Percentiles rank a stretch among this genome's conserved stretches.
Evolutionary conservation across 768 basidiomycete genomes (phyloP).

Genomic region (Boletus sp.): DNA sequence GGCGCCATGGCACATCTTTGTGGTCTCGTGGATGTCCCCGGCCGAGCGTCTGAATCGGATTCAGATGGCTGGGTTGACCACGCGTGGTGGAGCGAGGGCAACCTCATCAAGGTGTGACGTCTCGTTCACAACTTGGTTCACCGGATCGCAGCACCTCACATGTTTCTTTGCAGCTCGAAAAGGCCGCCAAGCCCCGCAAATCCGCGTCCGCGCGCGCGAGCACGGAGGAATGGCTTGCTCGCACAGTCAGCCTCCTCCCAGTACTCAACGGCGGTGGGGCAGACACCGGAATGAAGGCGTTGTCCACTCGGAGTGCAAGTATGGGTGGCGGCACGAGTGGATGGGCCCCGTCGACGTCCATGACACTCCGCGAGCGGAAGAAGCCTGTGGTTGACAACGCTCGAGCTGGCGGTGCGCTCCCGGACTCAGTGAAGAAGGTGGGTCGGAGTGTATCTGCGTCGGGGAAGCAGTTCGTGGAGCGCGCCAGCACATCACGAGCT

Average conservation of each 20-base stretch:
- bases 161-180: constrained; percentile 50
- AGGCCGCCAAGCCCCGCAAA: constrained; percentile 57
- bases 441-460: constrained; percentile 6
- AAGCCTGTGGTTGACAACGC: constrained; percentile 12
- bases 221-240: constrained; percentile 56
- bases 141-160: background rate
- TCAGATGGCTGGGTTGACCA: constrained; percentile 33
- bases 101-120: constrained; percentile 52
- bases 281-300: constrained; percentile 4
- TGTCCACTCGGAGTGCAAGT: background rate
- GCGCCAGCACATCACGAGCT: background rate
- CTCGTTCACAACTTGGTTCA: background rate
- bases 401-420: background rate
- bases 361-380: constrained; percentile 50
- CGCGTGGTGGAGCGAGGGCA: constrained; percentile 64
- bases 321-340: background rate
- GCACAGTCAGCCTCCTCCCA: constrained; percentile 35
- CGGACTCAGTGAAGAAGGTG: background rate
- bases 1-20: constrained; percentile 79
- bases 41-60: background rate
- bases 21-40: constrained; percentile 47
- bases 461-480: constrained; percentile 1
- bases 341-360: constrained; percentile 36
- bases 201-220: constrained; percentile 35
- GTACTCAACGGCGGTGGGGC: background rate